A percentile compares a stretch with the other conserved stretches of the same genome.
phyloP scores from a whole-genome alignment of 2,329 filamentous ascomycete genomes.

The Cladorrhinum sp. region DNA sequence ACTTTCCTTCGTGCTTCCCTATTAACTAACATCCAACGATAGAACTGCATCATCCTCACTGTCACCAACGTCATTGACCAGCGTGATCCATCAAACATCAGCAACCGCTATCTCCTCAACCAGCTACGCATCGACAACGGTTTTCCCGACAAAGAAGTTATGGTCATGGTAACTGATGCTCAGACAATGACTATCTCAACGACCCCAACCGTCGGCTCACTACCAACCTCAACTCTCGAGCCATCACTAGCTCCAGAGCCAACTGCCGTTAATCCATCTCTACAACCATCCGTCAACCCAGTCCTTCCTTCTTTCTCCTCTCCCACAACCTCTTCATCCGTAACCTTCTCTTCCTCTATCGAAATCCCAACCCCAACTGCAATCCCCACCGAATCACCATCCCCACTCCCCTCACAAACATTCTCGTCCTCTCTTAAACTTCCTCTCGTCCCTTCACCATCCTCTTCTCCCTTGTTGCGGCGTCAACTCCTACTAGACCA shows the following conservation, averaged over 20 bases:
- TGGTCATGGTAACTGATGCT: constrained; percentile 39
- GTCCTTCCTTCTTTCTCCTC: not conserved
- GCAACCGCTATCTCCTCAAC: constrained; percentile 40
- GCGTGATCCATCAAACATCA: constrained; percentile 29
- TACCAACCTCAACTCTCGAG: not conserved
- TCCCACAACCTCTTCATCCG: not conserved
- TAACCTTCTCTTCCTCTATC: not conserved
- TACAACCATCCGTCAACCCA: not conserved
- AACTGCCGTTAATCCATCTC: not conserved
- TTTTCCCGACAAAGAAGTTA: constrained; percentile 32
- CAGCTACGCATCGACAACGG: constrained; percentile 39
- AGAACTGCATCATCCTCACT: constrained; percentile 40
- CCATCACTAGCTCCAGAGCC: not conserved
- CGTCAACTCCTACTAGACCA: constrained; percentile 17
- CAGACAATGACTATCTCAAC: constrained; percentile 36
- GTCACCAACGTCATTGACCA: constrained; percentile 38
- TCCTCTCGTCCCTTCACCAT: constrained; percentile 14
- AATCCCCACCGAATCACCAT: not conserved
- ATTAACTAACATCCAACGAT: constrained; percentile 4
- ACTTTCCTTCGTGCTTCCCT: not conserved
- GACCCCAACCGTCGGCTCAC: constrained; percentile 24
- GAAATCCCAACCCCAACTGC: not conserved
- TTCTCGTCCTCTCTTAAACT: constrained; percentile 8
- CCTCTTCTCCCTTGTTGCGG: constrained; percentile 18
- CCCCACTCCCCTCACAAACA: not conserved